Conservation (phyloP, 306 rosid genomes). For the Astragalus glycyphyllos region DNA sequence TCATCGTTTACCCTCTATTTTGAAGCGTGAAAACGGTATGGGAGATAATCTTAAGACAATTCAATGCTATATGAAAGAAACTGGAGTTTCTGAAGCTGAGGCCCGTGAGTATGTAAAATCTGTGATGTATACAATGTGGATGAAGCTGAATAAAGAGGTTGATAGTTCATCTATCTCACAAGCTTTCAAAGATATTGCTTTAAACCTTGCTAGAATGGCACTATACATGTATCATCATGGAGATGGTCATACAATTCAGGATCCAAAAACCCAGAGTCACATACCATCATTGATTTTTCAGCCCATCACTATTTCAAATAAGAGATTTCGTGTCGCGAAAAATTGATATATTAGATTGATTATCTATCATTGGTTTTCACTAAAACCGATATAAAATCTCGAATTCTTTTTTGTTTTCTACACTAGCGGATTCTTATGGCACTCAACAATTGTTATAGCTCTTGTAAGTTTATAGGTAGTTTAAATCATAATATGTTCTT, state of each 20-base stretch:
- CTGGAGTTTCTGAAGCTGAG: conserved; percentile 20
- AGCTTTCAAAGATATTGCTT: conserved; percentile 2
- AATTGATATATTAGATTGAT: too few species aligned
- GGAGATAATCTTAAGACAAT: conserved; percentile 43
- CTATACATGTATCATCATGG: conserved; percentile 27
- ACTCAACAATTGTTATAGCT: too few species aligned
- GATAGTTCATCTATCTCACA: conserved; percentile 8
- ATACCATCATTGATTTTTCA: conserved; percentile 8
- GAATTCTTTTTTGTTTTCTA: too few species aligned
- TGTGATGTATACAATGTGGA: conserved; percentile 29
- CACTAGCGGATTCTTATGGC: too few species aligned
- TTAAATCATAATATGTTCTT: too few species aligned
- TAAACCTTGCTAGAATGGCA: conserved; percentile 32
- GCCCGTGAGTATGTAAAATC: conserved; percentile 31
- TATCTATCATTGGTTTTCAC: too few species aligned
- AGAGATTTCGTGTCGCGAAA: too few species aligned
- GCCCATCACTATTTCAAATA: neutral
- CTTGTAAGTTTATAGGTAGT: too few species aligned
- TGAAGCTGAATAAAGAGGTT: conserved; percentile 1
- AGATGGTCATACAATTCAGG: conserved; percentile 32
- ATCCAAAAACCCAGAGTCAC: neutral
- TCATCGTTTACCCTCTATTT: neutral
- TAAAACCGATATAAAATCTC: too few species aligned
- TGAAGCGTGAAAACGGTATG: conserved; percentile 11
- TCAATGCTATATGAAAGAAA: conserved; percentile 46